These are phyloP conservation scores for Capronia epimyces DNA, from an alignment of 2,329 filamentous ascomycete species.

Conservation along the genomic window DNA sequence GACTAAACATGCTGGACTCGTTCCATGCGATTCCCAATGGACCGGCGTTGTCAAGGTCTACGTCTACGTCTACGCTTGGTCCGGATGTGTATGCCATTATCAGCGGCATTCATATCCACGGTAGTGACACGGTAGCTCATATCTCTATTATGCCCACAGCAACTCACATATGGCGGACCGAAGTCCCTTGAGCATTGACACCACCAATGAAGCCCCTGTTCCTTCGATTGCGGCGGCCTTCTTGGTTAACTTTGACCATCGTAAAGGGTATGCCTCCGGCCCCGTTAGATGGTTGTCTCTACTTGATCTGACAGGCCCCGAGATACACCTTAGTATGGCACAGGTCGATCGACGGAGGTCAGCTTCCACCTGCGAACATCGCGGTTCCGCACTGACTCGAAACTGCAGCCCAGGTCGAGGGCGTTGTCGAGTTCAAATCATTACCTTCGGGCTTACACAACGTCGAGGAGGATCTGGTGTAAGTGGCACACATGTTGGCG, in stretches of 20 bases:
- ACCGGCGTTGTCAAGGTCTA: neutral
- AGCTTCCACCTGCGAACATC: conserved; percentile 7
- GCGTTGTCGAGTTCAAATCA: conserved; percentile 91
- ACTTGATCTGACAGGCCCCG: conserved; percentile 11
- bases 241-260: conserved; percentile 86
- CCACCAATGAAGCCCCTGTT: conserved; percentile 9
- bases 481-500: conserved; percentile 24
- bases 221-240: conserved; percentile 69
- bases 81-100: neutral
- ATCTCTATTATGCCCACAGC: neutral
- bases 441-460: conserved; percentile 89
- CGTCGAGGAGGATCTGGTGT: conserved; percentile 74
- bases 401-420: conserved; percentile 59
- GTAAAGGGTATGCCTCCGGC: conserved; percentile 62
- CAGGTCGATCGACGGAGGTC: conserved; percentile 59
- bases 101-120: neutral
- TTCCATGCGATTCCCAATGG: neutral
- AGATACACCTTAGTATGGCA: conserved; percentile 86
- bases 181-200: conserved; percentile 16
- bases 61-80: no score
- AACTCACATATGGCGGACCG: conserved; percentile 7
- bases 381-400: conserved; percentile 12
- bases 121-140: neutral
- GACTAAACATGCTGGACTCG: neutral
- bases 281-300: conserved; percentile 4